These are phyloP conservation scores for Venturiaceae sp. DNA, from an alignment of 2,329 filamentous ascomycete species.

Conservation along the genomic window DNA sequence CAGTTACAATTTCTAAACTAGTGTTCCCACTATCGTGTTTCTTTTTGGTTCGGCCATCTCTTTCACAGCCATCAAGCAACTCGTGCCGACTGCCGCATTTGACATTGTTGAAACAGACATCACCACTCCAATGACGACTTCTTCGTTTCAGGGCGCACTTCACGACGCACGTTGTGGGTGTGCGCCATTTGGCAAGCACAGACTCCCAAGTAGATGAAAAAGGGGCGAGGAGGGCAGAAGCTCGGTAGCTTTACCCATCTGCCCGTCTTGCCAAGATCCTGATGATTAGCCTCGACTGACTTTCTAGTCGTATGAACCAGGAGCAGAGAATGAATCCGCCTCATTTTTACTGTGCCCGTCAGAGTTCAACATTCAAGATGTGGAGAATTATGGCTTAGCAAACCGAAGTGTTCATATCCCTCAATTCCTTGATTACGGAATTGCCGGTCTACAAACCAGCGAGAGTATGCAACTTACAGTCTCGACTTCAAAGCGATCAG, in stretches of 20 bases:
- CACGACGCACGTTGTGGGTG: not conserved
- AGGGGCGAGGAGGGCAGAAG: no score
- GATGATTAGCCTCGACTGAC: no score
- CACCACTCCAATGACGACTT: not conserved
- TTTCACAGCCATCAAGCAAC: not conserved
- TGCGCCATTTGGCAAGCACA: not conserved
- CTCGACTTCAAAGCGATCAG: no score
- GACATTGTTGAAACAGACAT: not conserved
- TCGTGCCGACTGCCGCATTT: not conserved
- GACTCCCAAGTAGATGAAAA: not conserved
- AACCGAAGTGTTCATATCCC: no score
- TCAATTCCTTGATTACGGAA: no score
- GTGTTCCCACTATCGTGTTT: not conserved
- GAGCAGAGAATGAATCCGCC: no score
- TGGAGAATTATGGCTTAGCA: no score
- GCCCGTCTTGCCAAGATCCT: not conserved
- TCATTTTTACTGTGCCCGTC: no score
- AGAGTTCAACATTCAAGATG: no score
- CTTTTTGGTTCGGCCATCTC: not conserved
- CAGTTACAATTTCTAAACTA: not conserved
- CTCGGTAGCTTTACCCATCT: not conserved
- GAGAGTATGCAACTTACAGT: no score
- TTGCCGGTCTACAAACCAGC: no score
- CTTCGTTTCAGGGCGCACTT: not conserved
- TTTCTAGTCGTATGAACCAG: no score